These are phyloP conservation scores for Cladosporium cucumerinum DNA, from an alignment of 2,329 filamentous ascomycete genomes.

Conservation along the genomic window DNA sequence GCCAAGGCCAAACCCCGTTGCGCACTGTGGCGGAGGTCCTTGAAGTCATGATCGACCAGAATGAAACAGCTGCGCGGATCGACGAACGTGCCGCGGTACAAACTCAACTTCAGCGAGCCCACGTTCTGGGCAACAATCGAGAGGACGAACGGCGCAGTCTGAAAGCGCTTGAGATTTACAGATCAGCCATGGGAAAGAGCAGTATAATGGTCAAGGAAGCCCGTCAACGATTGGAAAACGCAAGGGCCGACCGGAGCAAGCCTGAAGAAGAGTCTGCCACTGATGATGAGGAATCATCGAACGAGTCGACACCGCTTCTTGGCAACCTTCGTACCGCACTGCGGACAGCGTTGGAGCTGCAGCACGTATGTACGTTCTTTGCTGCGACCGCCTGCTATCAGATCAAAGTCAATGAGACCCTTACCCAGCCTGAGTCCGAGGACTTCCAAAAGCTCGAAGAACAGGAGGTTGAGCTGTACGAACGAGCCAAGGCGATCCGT, in stretches of 20 bases:
- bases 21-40: slow-evolving; percentile 83
- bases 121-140: slow-evolving; percentile 73
- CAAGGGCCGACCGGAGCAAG: slow-evolving; percentile 35
- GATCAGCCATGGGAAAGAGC: slow-evolving; percentile 43
- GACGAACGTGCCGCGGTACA: slow-evolving; percentile 66
- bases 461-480: slow-evolving; percentile 70
- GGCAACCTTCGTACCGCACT: slow-evolving; percentile 56
- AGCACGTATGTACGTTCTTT: slow-evolving; percentile 82
- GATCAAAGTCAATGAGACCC: slow-evolving; percentile 66
- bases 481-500: slow-evolving; percentile 71
- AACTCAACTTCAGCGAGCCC: slow-evolving; percentile 65
- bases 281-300: slow-evolving; percentile 36
- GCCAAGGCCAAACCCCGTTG: slow-evolving; percentile 60
- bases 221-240: slow-evolving; percentile 57
- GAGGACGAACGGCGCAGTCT: slow-evolving; percentile 50
- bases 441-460: slow-evolving; percentile 65
- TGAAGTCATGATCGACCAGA: slow-evolving; percentile 86
- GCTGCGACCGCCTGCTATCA: slow-evolving; percentile 80
- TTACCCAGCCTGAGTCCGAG: slow-evolving; percentile 64
- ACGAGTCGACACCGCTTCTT: slow-evolving; percentile 26
- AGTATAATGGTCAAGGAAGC: slow-evolving; percentile 59
- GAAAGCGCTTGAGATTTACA: slow-evolving; percentile 70
- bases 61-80: slow-evolving; percentile 61
- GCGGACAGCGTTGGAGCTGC: slow-evolving; percentile 69
- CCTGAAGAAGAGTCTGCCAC: slow-evolving; percentile 20